Evolutionary conservation across 495 filamentous ascomycete species (phyloP), one percentile per base, ranked within the genome.

Genomic region (Penicillium diatomitis): DNA sequence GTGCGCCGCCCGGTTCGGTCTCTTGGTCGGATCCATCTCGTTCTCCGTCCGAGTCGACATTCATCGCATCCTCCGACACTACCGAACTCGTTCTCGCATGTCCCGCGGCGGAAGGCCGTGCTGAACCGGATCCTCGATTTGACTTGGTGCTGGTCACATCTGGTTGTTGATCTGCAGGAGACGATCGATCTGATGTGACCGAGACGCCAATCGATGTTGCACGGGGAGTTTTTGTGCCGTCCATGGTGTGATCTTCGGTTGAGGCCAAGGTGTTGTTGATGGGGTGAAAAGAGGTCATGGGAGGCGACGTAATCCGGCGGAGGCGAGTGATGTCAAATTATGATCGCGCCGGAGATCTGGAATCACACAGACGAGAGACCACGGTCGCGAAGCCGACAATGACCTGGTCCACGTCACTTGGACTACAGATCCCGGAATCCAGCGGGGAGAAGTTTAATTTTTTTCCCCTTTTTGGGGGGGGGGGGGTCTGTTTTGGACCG

Each of bases 21-120:
- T 92, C 89, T 38, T 82, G 80, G 49, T 91, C 88, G 10, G 89
- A 91, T 7, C 71, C 81, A n/a, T 80, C 85, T 31, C 77, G 77
- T 9, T 84, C 87, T 30, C 80, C 83, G 27, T 88, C 87, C 10
- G 85, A 86, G 8, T 85, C 86, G 40, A 55, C 60, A 42, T 82
- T 84, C 77, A 88, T 85, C 33, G 85, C 82, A 12, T 95, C 88
- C 48, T 87, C 84, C 31, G 86, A 84, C 39, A 75, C 71, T 27
- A 63, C 64, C 11, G 67, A 57, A 30, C 50, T 29, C 4, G 33
- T 65, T 42, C 62, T 58, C 8, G 56, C 49, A n/a, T 58, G 57
- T 34, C 53, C 53, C 6, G 49, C 48, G 6, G 44, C 31, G 11
- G 55, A 41, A n/a, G 52, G 50, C 43, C 41, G 49, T 33, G 49